Conservation (phyloP, 176 grass and related monocot genomes). For the Typha latifolia region DNA sequence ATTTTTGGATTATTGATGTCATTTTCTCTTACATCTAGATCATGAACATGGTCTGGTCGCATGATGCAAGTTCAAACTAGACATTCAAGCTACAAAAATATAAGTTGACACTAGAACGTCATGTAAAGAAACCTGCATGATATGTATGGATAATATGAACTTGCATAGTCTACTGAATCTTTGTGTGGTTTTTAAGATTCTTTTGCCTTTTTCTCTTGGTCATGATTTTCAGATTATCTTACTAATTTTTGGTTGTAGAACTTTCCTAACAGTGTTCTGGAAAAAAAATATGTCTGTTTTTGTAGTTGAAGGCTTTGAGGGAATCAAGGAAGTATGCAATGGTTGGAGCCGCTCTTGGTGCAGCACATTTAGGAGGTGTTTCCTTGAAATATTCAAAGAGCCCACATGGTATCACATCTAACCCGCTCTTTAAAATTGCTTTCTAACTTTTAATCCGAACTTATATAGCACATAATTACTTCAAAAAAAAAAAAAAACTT, state of each 20-base stretch:
- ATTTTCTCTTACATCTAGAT: no score
- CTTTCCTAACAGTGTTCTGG: neutral
- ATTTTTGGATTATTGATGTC: no score
- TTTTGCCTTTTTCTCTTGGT: neutral
- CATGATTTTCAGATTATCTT: neutral
- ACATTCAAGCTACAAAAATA: neutral
- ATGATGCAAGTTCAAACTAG: neutral
- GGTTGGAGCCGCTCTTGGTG: conserved; percentile 50
- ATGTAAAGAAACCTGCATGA: neutral
- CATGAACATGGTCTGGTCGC: neutral
- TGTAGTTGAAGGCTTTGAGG: conserved; percentile 68
- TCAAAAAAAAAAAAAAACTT: no score
- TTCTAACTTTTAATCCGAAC: neutral
- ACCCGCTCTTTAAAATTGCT: neutral
- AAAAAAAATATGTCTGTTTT: neutral
- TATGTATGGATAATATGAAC: neutral
- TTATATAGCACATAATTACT: neutral
- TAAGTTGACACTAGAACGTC: neutral
- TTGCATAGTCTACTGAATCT: neutral
- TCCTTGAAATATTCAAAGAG: conserved; percentile 82
- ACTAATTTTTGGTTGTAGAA: neutral
- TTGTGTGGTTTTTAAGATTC: neutral
- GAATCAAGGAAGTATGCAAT: conserved; percentile 75
- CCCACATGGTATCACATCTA: conserved; percentile 59
- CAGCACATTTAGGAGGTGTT: conserved; percentile 65